Evolutionary conservation across 2,329 filamentous ascomycete genomes (phyloP), one percentile per base, ranked within the genome.

Genomic region (Myriosclerotinia duriaeana): DNA sequence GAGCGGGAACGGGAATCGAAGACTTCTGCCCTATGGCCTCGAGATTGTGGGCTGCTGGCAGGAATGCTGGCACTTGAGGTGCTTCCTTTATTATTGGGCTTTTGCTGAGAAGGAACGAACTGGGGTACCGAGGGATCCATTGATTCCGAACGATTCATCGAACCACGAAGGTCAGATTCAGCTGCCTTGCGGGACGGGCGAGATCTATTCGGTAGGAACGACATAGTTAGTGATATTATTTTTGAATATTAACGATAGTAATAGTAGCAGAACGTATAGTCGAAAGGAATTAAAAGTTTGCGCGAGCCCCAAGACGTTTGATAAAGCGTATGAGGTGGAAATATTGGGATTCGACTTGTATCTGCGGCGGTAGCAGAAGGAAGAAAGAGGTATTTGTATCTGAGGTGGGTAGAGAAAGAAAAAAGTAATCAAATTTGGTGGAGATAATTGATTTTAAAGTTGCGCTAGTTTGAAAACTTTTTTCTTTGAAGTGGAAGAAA

Each of bases 151-250:
- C 64, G 64, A 6, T 30, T 50, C 12, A 64, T 34, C 1, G 62
- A 48, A 26, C 40, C 62, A 15, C 64, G 42, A 38, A 65, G 64
- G 17, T 65, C 46, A 12, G 64, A 22, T 34, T 65, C 54, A 5
- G 34, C 54, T 17, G 17, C 46, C 56, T 59, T 60, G 3, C 64
- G 44, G 14, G 54, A 38, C 1, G 54, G 44, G 3, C 46, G 53
- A 34, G 64, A 52, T 65, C 54, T 54, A 46, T 17, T 59, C 12
- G 64, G 22, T 44, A 26, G 30, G n/a, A 36, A 48, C 34, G 64
- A 65, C 64, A 65, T 65, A 17, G 17, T 64, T 42, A 55, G 48
- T 42, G 30, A 55, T 55, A 64, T 40, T 58, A 20, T 14, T 38
- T 50, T 60, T 36, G 58, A 60, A 38, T 22, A 38, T 17, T 46